These are phyloP conservation scores for Corinectria fuckeliana DNA, from an alignment of 2,329 filamentous ascomycete genomes.

Conservation along the genomic window DNA sequence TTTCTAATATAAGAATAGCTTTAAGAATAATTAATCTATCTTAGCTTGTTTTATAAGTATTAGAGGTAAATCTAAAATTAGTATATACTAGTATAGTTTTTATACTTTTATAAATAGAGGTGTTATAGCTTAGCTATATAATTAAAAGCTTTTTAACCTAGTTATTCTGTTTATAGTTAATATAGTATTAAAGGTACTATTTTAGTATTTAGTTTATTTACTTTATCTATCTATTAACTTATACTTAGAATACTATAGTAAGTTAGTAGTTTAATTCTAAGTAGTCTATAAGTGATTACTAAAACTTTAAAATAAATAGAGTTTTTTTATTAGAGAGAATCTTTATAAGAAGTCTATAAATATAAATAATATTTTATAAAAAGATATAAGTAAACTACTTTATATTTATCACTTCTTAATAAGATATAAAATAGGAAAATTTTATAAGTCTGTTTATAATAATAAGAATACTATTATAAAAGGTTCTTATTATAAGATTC, in stretches of 20 bases:
- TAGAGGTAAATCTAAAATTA: slow-evolving; percentile 12
- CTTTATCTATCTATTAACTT: slow-evolving; percentile 3
- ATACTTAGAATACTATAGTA: neutral
- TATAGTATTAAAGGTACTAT: slow-evolving; percentile 12
- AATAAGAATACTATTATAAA: slow-evolving; percentile 19
- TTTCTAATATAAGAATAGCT: slow-evolving; percentile 3
- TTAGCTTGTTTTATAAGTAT: neutral
- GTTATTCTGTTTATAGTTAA: slow-evolving; percentile 13
- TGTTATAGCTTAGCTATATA: slow-evolving; percentile 11
- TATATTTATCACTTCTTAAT: slow-evolving; percentile 6
- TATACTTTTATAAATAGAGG: neutral
- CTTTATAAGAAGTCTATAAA: slow-evolving; percentile 5
- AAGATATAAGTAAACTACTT: slow-evolving; percentile 10
- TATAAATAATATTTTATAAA: slow-evolving; percentile 10
- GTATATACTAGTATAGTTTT: slow-evolving; percentile 4
- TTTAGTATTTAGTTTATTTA: slow-evolving; percentile 1
- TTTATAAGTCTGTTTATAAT: slow-evolving; percentile 12
- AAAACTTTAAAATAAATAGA: slow-evolving; percentile 9
- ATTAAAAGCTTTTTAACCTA: slow-evolving; percentile 3
- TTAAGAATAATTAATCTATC: slow-evolving; percentile 1
- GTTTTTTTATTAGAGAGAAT: slow-evolving; percentile 13
- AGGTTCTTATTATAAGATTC: slow-evolving; percentile 5
- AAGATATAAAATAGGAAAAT: slow-evolving; percentile 10
- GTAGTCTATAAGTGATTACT: slow-evolving; percentile 13
- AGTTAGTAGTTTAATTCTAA: slow-evolving; percentile 1